These are phyloP conservation scores for Acrodontium crateriforme DNA, from an alignment of 2,329 filamentous ascomycete species.

Conservation along the genomic window DNA sequence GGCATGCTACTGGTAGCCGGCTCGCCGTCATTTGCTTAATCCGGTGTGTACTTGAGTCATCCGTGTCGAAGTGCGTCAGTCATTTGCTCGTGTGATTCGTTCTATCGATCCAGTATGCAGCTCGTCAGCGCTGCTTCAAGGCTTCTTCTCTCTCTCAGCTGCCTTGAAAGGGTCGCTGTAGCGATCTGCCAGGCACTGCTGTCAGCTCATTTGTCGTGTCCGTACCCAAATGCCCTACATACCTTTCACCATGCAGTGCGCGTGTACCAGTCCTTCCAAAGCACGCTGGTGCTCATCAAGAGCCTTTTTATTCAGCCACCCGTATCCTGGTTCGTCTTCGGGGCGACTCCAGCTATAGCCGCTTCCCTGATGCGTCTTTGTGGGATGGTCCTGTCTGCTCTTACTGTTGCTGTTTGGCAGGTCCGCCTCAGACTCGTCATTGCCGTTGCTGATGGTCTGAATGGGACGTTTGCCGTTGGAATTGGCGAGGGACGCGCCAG, in stretches of 20 bases:
- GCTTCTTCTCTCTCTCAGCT: conserved; percentile 20
- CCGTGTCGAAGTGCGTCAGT: too few relatives aligned
- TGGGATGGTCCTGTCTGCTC: conserved; percentile 7
- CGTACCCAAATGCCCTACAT: neutral
- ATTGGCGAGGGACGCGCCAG: conserved; percentile 16
- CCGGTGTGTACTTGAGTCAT: too few relatives aligned
- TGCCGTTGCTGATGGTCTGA: conserved; percentile 20
- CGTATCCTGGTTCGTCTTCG: conserved; percentile 34
- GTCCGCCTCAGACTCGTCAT: conserved; percentile 11
- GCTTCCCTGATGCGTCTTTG: conserved; percentile 16
- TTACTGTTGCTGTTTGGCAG: conserved; percentile 9
- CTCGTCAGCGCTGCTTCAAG: too few relatives aligned
- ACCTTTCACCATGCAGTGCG: neutral
- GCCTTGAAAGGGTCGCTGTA: conserved; percentile 24
- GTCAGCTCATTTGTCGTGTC: conserved; percentile 5
- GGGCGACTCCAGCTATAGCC: conserved; percentile 22
- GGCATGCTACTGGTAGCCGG: too few relatives aligned
- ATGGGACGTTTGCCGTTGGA: conserved; percentile 25
- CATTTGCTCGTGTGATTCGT: too few relatives aligned
- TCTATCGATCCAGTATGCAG: too few relatives aligned
- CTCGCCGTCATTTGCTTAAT: too few relatives aligned
- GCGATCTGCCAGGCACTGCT: conserved; percentile 9
- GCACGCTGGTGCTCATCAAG: conserved; percentile 41
- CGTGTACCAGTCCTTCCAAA: conserved; percentile 37
- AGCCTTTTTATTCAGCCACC: conserved; percentile 44